Conservation (phyloP, 805 yeast species). For the Wickerhamiella allomyrinae region DNA sequence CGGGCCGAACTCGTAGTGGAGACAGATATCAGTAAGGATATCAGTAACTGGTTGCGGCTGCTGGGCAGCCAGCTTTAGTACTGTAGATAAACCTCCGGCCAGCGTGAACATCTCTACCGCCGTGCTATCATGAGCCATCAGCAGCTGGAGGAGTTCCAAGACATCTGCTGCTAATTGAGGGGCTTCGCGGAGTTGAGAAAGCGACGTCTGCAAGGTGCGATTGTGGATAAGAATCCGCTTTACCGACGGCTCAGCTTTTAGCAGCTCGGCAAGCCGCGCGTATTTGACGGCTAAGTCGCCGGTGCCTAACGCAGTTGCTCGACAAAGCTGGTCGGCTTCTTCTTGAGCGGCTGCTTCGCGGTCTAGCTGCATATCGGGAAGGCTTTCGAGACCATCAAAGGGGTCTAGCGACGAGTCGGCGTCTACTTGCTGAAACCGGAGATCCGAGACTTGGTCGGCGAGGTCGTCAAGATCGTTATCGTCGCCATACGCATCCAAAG, state of each 20-base stretch:
- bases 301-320: background rate
- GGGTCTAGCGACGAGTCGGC: too few relatives aligned
- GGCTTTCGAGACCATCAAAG: conserved; percentile 29
- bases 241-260: conserved; percentile 13
- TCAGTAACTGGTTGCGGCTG: background rate
- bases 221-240: conserved; percentile 7
- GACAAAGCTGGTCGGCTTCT: conserved; percentile 13
- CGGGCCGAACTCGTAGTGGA: conserved; percentile 1
- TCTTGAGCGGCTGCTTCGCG: conserved; percentile 12
- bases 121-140: conserved; percentile 8
- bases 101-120: conserved; percentile 14
- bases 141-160: conserved; percentile 10
- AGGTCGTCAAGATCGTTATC: conserved; percentile 21
- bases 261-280: conserved; percentile 14
- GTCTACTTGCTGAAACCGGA: conserved; percentile 14
- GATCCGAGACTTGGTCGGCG: conserved; percentile 19
- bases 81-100: conserved; percentile 16
- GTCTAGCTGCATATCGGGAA: conserved; percentile 20
- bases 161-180: conserved; percentile 5
- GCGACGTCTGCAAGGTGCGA: conserved; percentile 3
- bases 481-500: conserved; percentile 29
- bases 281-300: conserved; percentile 8
- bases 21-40: background rate
- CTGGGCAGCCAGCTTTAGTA: conserved; percentile 1
- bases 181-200: background rate